A percentile compares a stretch with the other conserved stretches of the same genome.
These are phyloP conservation scores for Coemansia reversa DNA, from an alignment of 192 early-diverging fungal species.

Conservation along the genomic window DNA sequence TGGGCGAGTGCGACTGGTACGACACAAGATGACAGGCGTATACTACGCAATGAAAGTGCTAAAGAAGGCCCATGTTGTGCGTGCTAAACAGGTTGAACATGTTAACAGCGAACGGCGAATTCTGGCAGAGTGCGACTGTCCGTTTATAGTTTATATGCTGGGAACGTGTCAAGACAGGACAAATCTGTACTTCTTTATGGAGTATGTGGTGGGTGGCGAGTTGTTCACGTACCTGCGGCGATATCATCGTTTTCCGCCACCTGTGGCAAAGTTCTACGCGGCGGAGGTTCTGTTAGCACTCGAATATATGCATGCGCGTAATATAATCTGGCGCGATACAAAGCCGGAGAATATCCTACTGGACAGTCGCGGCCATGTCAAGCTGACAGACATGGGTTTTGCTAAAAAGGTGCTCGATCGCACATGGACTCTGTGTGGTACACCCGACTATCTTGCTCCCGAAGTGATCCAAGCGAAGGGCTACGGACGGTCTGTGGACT, in stretches of 20 bases:
- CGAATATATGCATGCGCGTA: conserved; percentile 82
- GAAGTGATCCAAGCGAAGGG: conserved; percentile 93
- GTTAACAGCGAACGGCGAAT: conserved; percentile 97
- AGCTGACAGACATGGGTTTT: conserved; percentile 88
- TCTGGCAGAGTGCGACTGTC: conserved; percentile 81
- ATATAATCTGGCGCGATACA: conserved; percentile 89
- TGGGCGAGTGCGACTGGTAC: conserved; percentile 92
- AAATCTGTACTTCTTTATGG: conserved; percentile 94
- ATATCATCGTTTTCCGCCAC: conserved; percentile 80
- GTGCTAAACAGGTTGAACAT: conserved; percentile 95
- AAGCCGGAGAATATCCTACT: conserved; percentile 88
- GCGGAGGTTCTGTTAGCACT: conserved; percentile 86
- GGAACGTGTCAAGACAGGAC: conserved; percentile 91
- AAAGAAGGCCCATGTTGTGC: conserved; percentile 90
- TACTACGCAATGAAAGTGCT: conserved; percentile 98
- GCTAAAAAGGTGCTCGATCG: conserved; percentile 78
- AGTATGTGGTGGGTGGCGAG: conserved; percentile 95
- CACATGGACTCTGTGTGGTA: conserved; percentile 85
- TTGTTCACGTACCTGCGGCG: conserved; percentile 76
- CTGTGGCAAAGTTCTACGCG: conserved; percentile 87
- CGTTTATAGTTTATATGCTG: conserved; percentile 90
- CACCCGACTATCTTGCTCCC: conserved; percentile 82
- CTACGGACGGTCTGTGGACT: conserved; percentile 91
- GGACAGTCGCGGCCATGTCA: conserved; percentile 73
- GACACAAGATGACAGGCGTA: conserved; percentile 70